Conservation (phyloP, 2,329 filamentous ascomycete species). For the Curvularia eragrostidis region DNA sequence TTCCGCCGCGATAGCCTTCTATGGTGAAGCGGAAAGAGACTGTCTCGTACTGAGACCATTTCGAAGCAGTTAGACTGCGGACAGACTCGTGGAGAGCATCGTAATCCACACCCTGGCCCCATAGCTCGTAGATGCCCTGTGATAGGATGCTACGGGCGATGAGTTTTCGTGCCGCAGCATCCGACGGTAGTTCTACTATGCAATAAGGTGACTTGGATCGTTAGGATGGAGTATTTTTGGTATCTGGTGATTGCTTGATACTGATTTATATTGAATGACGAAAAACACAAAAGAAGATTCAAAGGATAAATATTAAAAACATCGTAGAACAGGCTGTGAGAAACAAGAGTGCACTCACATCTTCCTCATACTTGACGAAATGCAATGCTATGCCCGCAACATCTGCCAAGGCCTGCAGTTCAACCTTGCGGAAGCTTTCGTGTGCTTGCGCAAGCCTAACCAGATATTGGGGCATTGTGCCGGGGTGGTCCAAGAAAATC, state of each 20-base stretch:
- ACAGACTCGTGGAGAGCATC: conserved; percentile 72
- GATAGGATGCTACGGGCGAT: conserved; percentile 80
- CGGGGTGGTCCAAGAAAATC: not conserved
- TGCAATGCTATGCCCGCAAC: conserved; percentile 71
- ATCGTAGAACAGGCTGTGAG: not conserved
- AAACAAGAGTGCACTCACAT: conserved; percentile 63
- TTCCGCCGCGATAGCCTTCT: conserved; percentile 80
- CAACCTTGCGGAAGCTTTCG: conserved; percentile 86
- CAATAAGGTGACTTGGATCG: conserved; percentile 81
- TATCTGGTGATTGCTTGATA: not conserved
- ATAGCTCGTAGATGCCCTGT: conserved; percentile 86
- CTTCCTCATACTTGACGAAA: conserved; percentile 75
- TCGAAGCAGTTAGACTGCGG: conserved; percentile 61
- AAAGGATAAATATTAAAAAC: not conserved
- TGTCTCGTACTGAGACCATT: conserved; percentile 71
- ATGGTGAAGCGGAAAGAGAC: conserved; percentile 82
- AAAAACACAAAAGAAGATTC: not conserved
- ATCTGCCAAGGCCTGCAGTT: conserved; percentile 80
- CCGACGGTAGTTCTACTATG: conserved; percentile 70
- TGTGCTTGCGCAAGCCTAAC: conserved; percentile 89
- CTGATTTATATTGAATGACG: not conserved
- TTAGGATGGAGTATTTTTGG: conserved; percentile 15
- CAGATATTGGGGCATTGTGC: conserved; percentile 70
- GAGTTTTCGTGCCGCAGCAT: conserved; percentile 69
- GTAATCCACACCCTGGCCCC: conserved; percentile 76